phyloP scores from a whole-genome alignment of 805 yeast species.

The Starmerella riodocensis region DNA sequence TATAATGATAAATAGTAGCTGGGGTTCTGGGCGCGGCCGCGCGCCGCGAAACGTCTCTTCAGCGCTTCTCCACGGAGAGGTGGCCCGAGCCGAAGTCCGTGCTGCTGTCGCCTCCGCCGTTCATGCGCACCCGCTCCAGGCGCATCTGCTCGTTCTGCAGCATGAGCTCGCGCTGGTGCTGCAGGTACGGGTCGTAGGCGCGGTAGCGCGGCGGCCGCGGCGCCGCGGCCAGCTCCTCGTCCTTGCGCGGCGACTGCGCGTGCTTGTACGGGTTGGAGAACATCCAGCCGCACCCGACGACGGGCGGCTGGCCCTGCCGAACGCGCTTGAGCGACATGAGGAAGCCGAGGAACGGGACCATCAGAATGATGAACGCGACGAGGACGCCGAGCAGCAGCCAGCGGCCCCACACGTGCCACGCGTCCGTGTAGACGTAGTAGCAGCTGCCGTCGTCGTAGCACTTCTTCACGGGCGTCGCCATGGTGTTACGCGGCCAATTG shows the following conservation, averaged over 20 bases:
- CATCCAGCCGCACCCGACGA: slow-evolving; percentile 21
- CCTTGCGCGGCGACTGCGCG: slow-evolving; percentile 1
- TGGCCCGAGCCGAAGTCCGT: too few relatives aligned
- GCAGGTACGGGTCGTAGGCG: slow-evolving; percentile 12
- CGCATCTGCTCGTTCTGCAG: slow-evolving; percentile 1
- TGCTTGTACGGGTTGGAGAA: slow-evolving; percentile 18
- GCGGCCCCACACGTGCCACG: slow-evolving; percentile 28
- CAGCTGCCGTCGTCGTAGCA: slow-evolving; percentile 10
- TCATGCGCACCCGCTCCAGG: neutral
- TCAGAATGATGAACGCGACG: slow-evolving; percentile 18
- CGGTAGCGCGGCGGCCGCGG: slow-evolving; percentile 14
- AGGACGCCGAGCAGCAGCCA: slow-evolving; percentile 27
- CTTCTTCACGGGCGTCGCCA: neutral
- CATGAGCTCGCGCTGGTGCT: slow-evolving; percentile 12
- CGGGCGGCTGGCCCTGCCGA: slow-evolving; percentile 15
- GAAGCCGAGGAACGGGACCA: slow-evolving; percentile 21
- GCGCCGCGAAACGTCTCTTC: too few relatives aligned
- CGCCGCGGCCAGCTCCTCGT: slow-evolving; percentile 5
- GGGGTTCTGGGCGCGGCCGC: too few relatives aligned
- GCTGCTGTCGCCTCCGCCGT: neutral
- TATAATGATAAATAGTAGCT: too few relatives aligned
- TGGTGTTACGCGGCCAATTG: neutral
- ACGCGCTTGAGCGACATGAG: slow-evolving; percentile 17
- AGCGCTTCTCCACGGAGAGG: too few relatives aligned
- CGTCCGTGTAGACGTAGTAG: slow-evolving; percentile 15